phyloP scores from a whole-genome alignment of 1,139 yeast genomes.

The Lodderomyces metapsilosis region DNA sequence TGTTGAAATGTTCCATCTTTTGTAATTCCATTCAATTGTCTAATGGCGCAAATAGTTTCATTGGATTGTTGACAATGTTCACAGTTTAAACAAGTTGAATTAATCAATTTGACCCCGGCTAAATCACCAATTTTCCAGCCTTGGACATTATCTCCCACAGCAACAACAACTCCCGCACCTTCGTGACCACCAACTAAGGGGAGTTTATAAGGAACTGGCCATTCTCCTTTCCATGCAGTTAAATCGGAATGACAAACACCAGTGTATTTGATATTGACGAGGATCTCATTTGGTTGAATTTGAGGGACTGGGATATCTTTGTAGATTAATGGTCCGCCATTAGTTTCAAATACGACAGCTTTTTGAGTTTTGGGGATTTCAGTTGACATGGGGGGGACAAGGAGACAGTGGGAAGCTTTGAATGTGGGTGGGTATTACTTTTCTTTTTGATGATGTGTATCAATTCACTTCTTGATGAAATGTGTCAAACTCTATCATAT shows the following conservation, averaged over 20 bases:
- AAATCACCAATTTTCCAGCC: conserved; percentile 73
- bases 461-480: no score
- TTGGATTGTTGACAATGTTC: conserved; percentile 67
- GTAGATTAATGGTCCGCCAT: conserved; percentile 63
- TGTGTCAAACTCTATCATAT: no score
- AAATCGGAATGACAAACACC: conserved; percentile 71
- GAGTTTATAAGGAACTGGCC: conserved; percentile 59
- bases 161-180: conserved; percentile 84
- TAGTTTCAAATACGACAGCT: conserved; percentile 68
- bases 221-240: conserved; percentile 75
- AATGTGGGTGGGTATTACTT: no score
- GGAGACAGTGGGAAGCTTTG: no score
- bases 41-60: conserved; percentile 69
- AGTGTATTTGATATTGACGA: conserved; percentile 62
- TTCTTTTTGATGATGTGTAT: no score
- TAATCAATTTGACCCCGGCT: conserved; percentile 76
- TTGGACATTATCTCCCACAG: conserved; percentile 62
- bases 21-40: conserved; percentile 74
- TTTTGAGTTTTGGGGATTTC: conserved; percentile 61
- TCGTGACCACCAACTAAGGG: conserved; percentile 84
- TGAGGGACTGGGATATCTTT: conserved; percentile 63
- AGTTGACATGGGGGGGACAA: conserved; percentile 5
- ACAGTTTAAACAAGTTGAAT: conserved; percentile 72
- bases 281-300: conserved; percentile 58
- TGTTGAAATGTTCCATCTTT: conserved; percentile 85